Evolutionary conservation across 2,329 filamentous ascomycete species (phyloP).

Genomic region (Penicillium occitanis): DNA sequence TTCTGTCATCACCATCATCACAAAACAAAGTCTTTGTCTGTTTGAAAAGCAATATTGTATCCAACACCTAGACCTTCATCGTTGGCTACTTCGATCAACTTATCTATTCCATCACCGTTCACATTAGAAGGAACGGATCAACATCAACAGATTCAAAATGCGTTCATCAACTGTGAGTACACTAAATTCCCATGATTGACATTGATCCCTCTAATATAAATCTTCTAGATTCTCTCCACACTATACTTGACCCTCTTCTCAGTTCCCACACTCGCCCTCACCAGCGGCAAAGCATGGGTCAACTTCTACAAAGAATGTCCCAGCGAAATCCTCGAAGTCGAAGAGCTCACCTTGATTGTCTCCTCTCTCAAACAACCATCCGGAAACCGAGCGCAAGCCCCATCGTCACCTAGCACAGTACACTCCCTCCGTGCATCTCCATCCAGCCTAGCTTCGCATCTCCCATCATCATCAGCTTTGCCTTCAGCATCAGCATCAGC

Average conservation of each 20-base stretch:
- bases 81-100: neutral
- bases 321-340: constrained; percentile 5
- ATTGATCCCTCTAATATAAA: neutral
- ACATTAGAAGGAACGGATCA: neutral
- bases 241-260: constrained; percentile 10
- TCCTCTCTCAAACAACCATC: neutral
- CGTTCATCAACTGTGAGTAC: constrained; percentile 10
- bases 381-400: neutral
- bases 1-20: neutral
- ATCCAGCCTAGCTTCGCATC: neutral
- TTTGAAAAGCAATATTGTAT: neutral
- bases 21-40: neutral
- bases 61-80: neutral
- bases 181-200: neutral
- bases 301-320: constrained; percentile 21
- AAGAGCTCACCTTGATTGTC: constrained; percentile 2
- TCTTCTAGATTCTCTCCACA: constrained; percentile 11
- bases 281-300: constrained; percentile 18
- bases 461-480: neutral
- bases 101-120: neutral
- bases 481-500: neutral
- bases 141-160: neutral
- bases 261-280: constrained; percentile 17
- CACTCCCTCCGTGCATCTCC: neutral
- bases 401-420: neutral